A percentile compares a stretch with the other conserved stretches of the same genome.
Evolutionary conservation across 179 eudicot genomes (phyloP).

Genomic region (Spinacia oleracea): DNA sequence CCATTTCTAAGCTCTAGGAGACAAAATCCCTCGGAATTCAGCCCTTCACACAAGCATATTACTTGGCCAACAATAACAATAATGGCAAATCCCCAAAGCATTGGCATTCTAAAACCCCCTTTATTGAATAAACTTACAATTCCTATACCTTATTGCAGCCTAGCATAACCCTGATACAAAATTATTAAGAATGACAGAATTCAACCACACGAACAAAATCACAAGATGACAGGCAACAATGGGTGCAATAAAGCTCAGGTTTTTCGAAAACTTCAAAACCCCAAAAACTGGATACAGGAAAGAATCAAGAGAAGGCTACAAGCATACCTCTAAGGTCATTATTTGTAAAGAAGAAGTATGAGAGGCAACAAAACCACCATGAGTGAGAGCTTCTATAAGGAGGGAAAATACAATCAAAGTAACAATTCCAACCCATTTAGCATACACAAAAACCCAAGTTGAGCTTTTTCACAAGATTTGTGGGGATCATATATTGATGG

Average conservation of each 20-base stretch:
- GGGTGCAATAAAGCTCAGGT: slow-evolving; percentile 9
- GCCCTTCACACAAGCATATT: slow-evolving; percentile 49
- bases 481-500: slow-evolving; percentile 21
- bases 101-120: slow-evolving; percentile 33
- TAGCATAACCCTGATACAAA: slow-evolving; percentile 7
- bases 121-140: slow-evolving; percentile 13
- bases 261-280: slow-evolving; percentile 20
- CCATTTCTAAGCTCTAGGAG: slow-evolving; percentile 64
- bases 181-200: too few relatives aligned
- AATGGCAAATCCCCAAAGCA: slow-evolving; percentile 30
- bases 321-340: slow-evolving; percentile 37
- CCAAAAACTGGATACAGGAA: not conserved
- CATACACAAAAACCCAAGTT: slow-evolving; percentile 15
- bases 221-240: not conserved
- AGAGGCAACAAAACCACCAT: slow-evolving; percentile 29
- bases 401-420: slow-evolving; percentile 14
- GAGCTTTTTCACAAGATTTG: slow-evolving; percentile 29
- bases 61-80: slow-evolving; percentile 29
- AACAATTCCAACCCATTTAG: not conserved
- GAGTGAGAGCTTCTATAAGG: slow-evolving; percentile 21
- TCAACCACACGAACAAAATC: too few relatives aligned
- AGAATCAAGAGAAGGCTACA: slow-evolving; percentile 15
- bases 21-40: slow-evolving; percentile 66
- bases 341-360: slow-evolving; percentile 26
- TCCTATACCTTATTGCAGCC: not conserved